Conservation (phyloP, 176 grass and related monocot genomes). For the Pharus latifolius region DNA sequence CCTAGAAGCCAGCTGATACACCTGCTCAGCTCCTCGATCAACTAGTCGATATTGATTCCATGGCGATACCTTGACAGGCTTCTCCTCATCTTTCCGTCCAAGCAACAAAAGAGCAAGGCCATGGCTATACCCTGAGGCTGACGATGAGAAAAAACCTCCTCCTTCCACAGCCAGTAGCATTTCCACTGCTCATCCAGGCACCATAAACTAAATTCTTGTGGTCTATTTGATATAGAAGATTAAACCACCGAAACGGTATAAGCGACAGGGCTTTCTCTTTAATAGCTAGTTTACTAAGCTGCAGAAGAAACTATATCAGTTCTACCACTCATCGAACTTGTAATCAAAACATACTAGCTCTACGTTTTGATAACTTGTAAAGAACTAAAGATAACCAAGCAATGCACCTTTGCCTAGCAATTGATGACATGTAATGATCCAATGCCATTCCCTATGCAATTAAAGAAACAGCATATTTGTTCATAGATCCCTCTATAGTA, state of each 20-base stretch:
- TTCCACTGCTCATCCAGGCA: slow-evolving; percentile 66
- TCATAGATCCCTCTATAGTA: neutral
- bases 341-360: neutral
- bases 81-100: slow-evolving; percentile 70
- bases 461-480: neutral
- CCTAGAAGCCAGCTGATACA: slow-evolving; percentile 41
- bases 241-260: too few relatives aligned
- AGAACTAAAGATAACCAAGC: neutral
- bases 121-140: slow-evolving; percentile 91
- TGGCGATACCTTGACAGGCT: slow-evolving; percentile 55
- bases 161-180: slow-evolving; percentile 99
- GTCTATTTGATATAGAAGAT: neutral
- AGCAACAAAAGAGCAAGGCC: slow-evolving; percentile 88
- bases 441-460: neutral
- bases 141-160: slow-evolving; percentile 95
- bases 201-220: slow-evolving; percentile 35
- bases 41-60: slow-evolving; percentile 78
- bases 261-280: neutral
- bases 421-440: neutral
- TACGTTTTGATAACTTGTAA: neutral
- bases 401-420: neutral
- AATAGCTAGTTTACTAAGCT: neutral
- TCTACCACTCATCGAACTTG: neutral
- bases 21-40: slow-evolving; percentile 34
- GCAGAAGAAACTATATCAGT: slow-evolving; percentile 15